Evolutionary conservation across 2,329 filamentous ascomycete species (phyloP), one percentile per base, ranked within the genome.

Genomic region (Amylocarpus encephaloides): DNA sequence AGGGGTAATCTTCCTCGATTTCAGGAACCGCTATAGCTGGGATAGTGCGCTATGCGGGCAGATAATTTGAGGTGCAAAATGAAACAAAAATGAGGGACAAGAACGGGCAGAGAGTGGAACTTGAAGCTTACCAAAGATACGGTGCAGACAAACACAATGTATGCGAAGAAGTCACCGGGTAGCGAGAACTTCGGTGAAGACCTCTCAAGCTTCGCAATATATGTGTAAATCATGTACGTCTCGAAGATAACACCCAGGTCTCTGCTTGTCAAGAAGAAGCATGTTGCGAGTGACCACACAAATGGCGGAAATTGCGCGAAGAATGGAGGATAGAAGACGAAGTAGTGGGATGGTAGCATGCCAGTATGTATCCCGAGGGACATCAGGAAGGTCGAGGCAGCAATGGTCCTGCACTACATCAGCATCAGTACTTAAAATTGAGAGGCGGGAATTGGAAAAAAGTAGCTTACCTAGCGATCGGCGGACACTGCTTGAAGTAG

Each of bases 141-240:
- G 30, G 69, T 66, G 57, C 73, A 75, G 62, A 84, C 73, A 68
- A 88, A 87, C 49, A 79, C 58, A 52, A 86, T 67, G 65, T 86
- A 87, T 51, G 74, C 73, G 62, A 85, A 77, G 66, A 85, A 86
- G 61, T 85, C 80, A 61, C 82, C 84, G 13, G 82, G 78, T 55
- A 74, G 69, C 48, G 70, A 70, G 63, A 87, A 85, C 45, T 81
- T 76, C 40, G 78, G 69, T 18, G 80, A 82, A 54, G 74, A 75
- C 34, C 67, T 74, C 69, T 87, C 84, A 46, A 86, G 72, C 52
- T 73, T 73, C 62, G 77, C 82, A 59, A 77, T 76, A 70, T 86
- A 86, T 59, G 75, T 81, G 68, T 79, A 88, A 56, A 86, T 67
- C 65, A 86, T 82, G 70, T 85, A 86, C 43, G 85, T 79, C 66